Evolutionary conservation across 306 rosid species (phyloP), one percentile per base, ranked within the genome.

Genomic region (Quercus rubra): DNA sequence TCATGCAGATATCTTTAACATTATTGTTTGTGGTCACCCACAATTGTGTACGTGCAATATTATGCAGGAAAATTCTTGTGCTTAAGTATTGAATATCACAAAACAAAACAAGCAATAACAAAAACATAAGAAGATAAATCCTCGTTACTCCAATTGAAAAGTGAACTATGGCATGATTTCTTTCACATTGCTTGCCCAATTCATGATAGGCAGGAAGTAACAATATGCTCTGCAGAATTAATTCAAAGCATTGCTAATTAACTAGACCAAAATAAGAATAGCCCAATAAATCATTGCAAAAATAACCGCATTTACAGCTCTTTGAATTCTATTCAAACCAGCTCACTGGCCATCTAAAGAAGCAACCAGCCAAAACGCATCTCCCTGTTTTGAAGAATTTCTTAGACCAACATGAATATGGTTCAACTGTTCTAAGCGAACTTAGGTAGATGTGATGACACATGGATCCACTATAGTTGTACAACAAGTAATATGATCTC

Each of bases 391-490:
- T 23, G 12, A 35, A 33, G 6, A 35, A n/a, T 35, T 35, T 68
- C 52, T 19, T 68, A 68, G 28, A 68, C 52, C 49, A 68, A 18
- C 54, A 35, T 68, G 52, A 5, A 35, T 21, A 68, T 68, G 14
- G 72, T 19, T 68, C 72, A 68, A 33, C 20, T 68, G 54, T 68
- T 35, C 15, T 19, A 68, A 68, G 72, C 1, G 8, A 14, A 23
- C 52, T 35, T 68, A 68, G 33, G 46, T 73, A 74, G 54, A 77
- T 11, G 31, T 18, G 61, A 14, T 28, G 55, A 66, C 23, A 38
- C 46, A 55, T 33, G 46, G 56, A 82, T 80, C 72, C 55, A 43
- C 51, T 56, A 59, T 12, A 70, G 67, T 69, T 52, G 71, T 78
- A 68, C 68, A 58, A 25, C 12, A 30, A 20, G 19, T 55, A 33